Percentiles rank a stretch among this genome's conserved stretches.
Conservation (phyloP, 768 basidiomycete genomes). For the Hortiboletus flavorubellus region DNA sequence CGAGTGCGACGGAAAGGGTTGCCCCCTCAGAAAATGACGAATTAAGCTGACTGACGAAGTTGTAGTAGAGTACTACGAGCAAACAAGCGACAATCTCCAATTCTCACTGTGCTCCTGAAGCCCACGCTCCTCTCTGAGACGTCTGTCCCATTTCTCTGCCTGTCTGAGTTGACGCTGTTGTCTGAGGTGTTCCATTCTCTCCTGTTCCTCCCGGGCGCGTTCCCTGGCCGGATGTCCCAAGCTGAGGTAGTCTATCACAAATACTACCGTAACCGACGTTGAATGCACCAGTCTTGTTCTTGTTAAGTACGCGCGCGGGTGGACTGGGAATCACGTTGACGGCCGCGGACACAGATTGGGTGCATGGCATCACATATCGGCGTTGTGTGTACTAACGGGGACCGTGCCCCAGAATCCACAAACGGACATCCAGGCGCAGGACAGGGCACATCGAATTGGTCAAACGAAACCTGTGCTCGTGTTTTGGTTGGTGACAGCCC, state of each 20-base stretch:
- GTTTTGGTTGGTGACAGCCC: conserved; percentile 54
- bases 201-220: neutral
- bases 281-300: conserved; percentile 51
- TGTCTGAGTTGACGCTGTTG: too few relatives aligned
- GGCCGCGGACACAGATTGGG: conserved; percentile 44
- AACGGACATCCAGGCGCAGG: conserved; percentile 95
- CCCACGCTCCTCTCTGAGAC: too few relatives aligned
- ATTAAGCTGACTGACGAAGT: too few relatives aligned
- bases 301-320: conserved; percentile 90
- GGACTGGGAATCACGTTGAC: conserved; percentile 96
- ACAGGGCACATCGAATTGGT: conserved; percentile 90
- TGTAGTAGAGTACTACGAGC: too few relatives aligned
- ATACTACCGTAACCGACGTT: neutral
- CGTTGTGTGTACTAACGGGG: neutral
- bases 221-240: neutral
- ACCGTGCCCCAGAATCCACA: conserved; percentile 68
- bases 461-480: conserved; percentile 86
- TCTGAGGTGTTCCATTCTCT: neutral
- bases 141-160: too few relatives aligned
- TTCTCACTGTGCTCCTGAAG: too few relatives aligned
- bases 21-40: too few relatives aligned
- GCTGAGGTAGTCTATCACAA: neutral
- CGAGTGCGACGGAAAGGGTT: too few relatives aligned
- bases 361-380: neutral
- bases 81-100: too few relatives aligned